These are phyloP conservation scores for Bryum argenteum DNA, from an alignment of 225 moss, liverwort and hornwort species.

Conservation along the genomic window DNA sequence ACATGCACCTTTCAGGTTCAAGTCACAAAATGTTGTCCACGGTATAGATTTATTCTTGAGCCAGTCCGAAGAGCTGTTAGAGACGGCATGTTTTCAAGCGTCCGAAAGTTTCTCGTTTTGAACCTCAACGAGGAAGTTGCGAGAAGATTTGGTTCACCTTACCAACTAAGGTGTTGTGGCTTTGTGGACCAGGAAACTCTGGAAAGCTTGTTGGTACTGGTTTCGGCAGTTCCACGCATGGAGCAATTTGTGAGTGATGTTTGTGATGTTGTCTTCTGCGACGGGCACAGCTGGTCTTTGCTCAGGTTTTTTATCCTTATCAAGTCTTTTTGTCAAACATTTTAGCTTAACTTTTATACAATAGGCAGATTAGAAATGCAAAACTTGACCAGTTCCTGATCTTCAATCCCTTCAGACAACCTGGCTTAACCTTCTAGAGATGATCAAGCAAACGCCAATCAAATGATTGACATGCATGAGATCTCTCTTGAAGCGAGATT, in stretches of 20 bases:
- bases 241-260: slow-evolving; percentile 84
- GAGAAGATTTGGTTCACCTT: background rate
- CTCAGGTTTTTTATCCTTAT: slow-evolving; percentile 47
- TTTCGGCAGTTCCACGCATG: slow-evolving; percentile 85
- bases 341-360: slow-evolving; percentile 4
- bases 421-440: slow-evolving; percentile 10
- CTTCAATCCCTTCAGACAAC: background rate
- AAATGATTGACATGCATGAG: slow-evolving; percentile 1
- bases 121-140: background rate
- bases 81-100: background rate
- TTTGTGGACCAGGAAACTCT: slow-evolving; percentile 69
- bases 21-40: background rate
- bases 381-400: slow-evolving; percentile 1
- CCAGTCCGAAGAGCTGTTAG: background rate
- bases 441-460: background rate
- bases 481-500: background rate
- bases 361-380: background rate
- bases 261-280: slow-evolving; percentile 78
- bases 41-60: background rate
- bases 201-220: slow-evolving; percentile 81
- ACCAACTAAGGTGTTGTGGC: slow-evolving; percentile 6
- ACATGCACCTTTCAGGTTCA: background rate
- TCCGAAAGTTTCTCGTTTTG: background rate
- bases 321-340: slow-evolving; percentile 4
- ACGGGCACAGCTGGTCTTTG: slow-evolving; percentile 58